Percentiles rank a stretch among this genome's conserved stretches.
These are phyloP conservation scores for Begonia peltatifolia DNA, from an alignment of 306 rosid species.

Conservation along the genomic window DNA sequence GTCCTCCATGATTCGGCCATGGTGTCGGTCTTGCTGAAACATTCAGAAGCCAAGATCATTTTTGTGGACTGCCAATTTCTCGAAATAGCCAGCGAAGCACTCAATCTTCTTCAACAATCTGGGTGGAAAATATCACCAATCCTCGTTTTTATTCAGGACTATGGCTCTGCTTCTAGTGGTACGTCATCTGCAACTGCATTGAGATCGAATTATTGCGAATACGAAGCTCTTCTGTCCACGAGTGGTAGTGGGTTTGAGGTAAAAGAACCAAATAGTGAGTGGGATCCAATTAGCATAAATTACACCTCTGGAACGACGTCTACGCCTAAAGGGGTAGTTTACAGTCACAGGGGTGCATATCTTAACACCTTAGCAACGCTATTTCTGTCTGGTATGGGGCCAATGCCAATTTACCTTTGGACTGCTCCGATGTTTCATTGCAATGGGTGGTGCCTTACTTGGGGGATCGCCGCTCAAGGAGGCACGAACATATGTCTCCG, in stretches of 20 bases:
- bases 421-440: constrained; percentile 78
- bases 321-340: constrained; percentile 81
- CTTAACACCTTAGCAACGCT: constrained; percentile 56
- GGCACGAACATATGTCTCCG: constrained; percentile 59
- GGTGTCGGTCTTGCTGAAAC: constrained; percentile 37
- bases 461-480: constrained; percentile 78
- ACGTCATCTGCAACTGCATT: constrained; percentile 4
- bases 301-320: constrained; percentile 94
- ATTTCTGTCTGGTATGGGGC: constrained; percentile 45
- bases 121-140: constrained; percentile 21
- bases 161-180: constrained; percentile 7
- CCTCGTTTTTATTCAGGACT: constrained; percentile 41
- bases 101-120: constrained; percentile 23
- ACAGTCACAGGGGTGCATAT: constrained; percentile 74
- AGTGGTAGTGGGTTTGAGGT: constrained; percentile 36
- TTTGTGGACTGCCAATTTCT: constrained; percentile 62
- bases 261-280: constrained; percentile 48
- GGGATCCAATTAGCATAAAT: constrained; percentile 68
- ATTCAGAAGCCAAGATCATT: constrained; percentile 57
- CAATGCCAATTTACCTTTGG: constrained; percentile 75
- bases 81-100: constrained; percentile 37
- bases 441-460: constrained; percentile 83
- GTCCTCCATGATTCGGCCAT: constrained; percentile 45
- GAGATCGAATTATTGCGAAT: constrained; percentile 21
- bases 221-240: constrained; percentile 33